Evolutionary conservation across 225 moss, liverwort and hornwort genomes (phyloP), one percentile per base, ranked within the genome.

Genomic region (Rhytidiadelphus loreus): DNA sequence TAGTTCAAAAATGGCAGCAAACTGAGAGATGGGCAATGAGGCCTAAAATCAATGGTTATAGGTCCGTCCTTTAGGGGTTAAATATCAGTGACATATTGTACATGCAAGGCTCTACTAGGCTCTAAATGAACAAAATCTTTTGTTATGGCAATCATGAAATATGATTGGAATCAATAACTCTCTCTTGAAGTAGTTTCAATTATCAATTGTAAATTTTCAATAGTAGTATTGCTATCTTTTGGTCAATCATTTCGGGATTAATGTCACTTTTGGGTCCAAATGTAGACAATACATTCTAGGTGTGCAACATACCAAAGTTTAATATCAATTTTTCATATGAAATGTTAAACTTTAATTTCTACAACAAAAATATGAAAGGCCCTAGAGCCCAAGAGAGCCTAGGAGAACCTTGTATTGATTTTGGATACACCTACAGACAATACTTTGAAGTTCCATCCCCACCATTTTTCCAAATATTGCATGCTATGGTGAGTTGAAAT

Each of bases 231-330:
- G 1, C 12, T 25, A 41, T 70, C 3, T 43, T 5, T 26, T 16
- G 5, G 2, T 71, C 0, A 0, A 71, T 44, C 16, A 28, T 4
- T 71, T 43, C 28, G 3, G 10, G 0, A 1, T 16, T 7, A 9
- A 28, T 71, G 28, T 43, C 0, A 2, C 1, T 28, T 28, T 25
- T 44, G 2, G 44, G 10, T 72, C 44, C 44, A 72, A 29, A 72
- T 28, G 10, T 29, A 44, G 29, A 3, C 44, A 44, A 29, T 10
- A 28, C 29, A 44, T 44, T 44, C 28, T 29, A 28, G 2, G 0
- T 16, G 2, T 3, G 2, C 10, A 71, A 44, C 2, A 72, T 17
- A 44, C 3, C 15, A 72, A 72, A 29, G 0, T 0, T 9, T 26
- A 25, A 26, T 1, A 70, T 41, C 0, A 43, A 2, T 7, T 71